phyloP scores from a whole-genome alignment of 306 rosid species.

The Cucumis sativus region DNA sequence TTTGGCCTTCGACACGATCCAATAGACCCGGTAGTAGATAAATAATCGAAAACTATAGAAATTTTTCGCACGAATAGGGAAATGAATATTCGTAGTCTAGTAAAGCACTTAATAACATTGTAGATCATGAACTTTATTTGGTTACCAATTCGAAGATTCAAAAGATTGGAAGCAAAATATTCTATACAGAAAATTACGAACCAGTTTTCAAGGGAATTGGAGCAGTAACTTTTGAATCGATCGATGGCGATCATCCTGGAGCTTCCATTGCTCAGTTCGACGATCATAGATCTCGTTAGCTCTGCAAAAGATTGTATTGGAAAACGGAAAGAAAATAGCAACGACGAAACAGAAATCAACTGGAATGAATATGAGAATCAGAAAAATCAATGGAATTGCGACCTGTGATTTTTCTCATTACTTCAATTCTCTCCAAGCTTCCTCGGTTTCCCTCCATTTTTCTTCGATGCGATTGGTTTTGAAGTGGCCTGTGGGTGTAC shows the following conservation, averaged over 20 bases:
- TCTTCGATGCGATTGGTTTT: background rate
- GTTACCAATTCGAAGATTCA: background rate
- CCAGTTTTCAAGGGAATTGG: slow-evolving; percentile 37
- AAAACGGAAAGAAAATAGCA: background rate
- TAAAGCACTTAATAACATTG: background rate
- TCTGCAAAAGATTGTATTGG: slow-evolving; percentile 20
- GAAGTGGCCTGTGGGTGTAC: background rate
- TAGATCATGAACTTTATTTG: background rate
- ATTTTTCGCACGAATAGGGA: background rate
- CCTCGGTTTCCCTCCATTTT: slow-evolving; percentile 56
- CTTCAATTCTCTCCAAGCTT: slow-evolving; percentile 17
- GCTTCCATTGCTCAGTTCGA: slow-evolving; percentile 36
- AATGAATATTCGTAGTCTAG: background rate
- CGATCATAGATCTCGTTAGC: slow-evolving; percentile 37
- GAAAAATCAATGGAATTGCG: background rate
- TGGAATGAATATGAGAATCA: background rate
- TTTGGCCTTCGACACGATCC: background rate
- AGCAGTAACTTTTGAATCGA: slow-evolving; percentile 60
- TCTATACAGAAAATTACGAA: slow-evolving; percentile 4
- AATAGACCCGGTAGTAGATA: background rate
- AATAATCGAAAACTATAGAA: background rate
- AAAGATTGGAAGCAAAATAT: background rate
- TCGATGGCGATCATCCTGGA: slow-evolving; percentile 46
- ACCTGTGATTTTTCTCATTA: slow-evolving; percentile 56
- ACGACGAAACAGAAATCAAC: background rate